Conservation (phyloP, 2,329 filamentous ascomycete species). For the Phyllosticta paracitricarpa region DNA sequence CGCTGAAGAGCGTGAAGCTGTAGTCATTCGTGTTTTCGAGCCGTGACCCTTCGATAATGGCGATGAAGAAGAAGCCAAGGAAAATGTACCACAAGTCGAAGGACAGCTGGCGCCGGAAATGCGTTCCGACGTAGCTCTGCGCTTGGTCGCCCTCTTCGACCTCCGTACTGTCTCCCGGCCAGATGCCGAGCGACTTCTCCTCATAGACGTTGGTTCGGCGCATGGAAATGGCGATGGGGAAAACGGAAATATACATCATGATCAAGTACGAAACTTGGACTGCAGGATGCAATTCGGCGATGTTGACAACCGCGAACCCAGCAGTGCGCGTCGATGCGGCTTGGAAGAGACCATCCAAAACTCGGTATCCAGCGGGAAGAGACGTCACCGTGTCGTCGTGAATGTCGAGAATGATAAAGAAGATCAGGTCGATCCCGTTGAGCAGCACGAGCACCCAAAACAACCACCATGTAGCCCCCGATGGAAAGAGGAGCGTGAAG, state of each 20-base stretch:
- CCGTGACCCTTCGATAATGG: slow-evolving; percentile 71
- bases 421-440: slow-evolving; percentile 76
- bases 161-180: slow-evolving; percentile 35
- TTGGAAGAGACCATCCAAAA: slow-evolving; percentile 84
- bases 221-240: slow-evolving; percentile 91
- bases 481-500: slow-evolving; percentile 89
- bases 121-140: slow-evolving; percentile 78
- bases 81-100: slow-evolving; percentile 99
- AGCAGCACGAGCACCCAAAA: slow-evolving; percentile 75
- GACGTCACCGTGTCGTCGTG: slow-evolving; percentile 58
- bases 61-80: slow-evolving; percentile 82
- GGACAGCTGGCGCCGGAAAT: slow-evolving; percentile 85
- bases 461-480: slow-evolving; percentile 88
- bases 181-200: slow-evolving; percentile 74
- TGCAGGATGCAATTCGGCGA: slow-evolving; percentile 72
- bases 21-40: slow-evolving; percentile 52
- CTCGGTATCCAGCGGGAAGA: slow-evolving; percentile 61
- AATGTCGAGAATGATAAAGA: slow-evolving; percentile 88
- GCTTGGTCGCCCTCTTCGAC: slow-evolving; percentile 36
- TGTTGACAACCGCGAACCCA: slow-evolving; percentile 73
- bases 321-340: slow-evolving; percentile 83
- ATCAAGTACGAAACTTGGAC: slow-evolving; percentile 91
- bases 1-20: slow-evolving; percentile 39
- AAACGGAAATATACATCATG: slow-evolving; percentile 99
- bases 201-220: slow-evolving; percentile 94